Percentiles rank a stretch among this genome's conserved stretches.
These are phyloP conservation scores for Bromus sterilis DNA, from an alignment of 176 grass and related monocot species.

Conservation along the genomic window DNA sequence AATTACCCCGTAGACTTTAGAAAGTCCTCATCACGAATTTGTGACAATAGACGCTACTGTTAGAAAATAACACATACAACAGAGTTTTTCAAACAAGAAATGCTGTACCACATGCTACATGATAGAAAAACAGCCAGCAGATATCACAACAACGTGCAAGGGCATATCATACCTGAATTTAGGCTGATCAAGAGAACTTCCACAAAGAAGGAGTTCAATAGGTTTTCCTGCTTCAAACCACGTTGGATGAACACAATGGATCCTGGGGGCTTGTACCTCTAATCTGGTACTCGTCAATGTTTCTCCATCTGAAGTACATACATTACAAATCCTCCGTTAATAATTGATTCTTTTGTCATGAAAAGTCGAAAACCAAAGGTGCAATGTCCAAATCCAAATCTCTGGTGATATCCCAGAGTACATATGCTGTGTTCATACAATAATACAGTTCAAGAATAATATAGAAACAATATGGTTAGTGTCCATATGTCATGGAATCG, in stretches of 20 bases:
- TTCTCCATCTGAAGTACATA: constrained; percentile 53
- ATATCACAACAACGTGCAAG: not conserved
- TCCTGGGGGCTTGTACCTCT: constrained; percentile 72
- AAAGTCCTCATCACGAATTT: not conserved
- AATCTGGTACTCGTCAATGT: constrained; percentile 78
- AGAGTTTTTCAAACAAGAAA: constrained; percentile 4
- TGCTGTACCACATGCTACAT: not conserved
- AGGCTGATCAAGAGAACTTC: constrained; percentile 82
- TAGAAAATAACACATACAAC: not conserved
- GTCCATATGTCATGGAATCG: not conserved
- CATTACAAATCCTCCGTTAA: constrained; percentile 14
- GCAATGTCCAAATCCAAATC: too few relatives aligned
- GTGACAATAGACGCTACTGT: not conserved
- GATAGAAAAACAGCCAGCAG: not conserved
- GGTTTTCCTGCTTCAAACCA: constrained; percentile 96
- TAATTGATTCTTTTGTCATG: not conserved
- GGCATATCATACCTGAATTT: constrained; percentile 60
- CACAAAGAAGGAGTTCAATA: constrained; percentile 67
- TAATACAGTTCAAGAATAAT: not conserved
- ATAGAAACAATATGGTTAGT: not conserved
- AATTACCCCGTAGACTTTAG: not conserved
- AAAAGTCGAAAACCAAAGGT: not conserved
- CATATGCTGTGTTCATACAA: not conserved
- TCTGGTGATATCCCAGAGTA: too few relatives aligned
- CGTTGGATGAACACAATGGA: constrained; percentile 82